These are phyloP conservation scores for Plenodomus lindquistii DNA, from an alignment of 2,329 filamentous ascomycete genomes.

Conservation along the genomic window DNA sequence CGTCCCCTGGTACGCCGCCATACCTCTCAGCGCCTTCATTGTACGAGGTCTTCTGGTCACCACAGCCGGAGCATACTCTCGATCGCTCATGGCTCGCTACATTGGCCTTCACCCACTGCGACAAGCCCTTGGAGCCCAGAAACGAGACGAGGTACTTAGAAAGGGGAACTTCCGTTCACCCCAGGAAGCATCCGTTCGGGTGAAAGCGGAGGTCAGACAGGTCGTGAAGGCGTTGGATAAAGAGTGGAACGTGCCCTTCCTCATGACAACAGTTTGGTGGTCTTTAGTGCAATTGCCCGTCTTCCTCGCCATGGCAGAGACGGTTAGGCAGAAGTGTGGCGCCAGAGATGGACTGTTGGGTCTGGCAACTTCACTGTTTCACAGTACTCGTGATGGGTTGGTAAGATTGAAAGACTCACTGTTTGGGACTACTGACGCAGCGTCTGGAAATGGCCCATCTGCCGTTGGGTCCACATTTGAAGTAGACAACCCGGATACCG, in stretches of 20 bases:
- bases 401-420: constrained; percentile 25
- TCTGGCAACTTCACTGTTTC: constrained; percentile 19
- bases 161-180: constrained; percentile 24
- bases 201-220: constrained; percentile 24
- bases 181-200: constrained; percentile 14
- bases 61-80: constrained; percentile 50
- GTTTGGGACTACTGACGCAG: constrained; percentile 4
- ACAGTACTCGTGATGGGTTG: constrained; percentile 25
- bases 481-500: neutral
- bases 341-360: constrained; percentile 36
- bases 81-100: constrained; percentile 47
- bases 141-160: constrained; percentile 23
- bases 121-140: constrained; percentile 32
- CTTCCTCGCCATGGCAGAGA: constrained; percentile 44
- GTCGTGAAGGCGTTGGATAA: constrained; percentile 27
- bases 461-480: neutral
- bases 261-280: constrained; percentile 31
- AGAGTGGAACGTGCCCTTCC: constrained; percentile 31
- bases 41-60: constrained; percentile 54
- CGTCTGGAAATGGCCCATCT: constrained; percentile 8
- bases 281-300: constrained; percentile 40
- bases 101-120: constrained; percentile 49
- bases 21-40: constrained; percentile 59
- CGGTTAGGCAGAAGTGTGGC: constrained; percentile 41
- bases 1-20: constrained; percentile 58